Base-by-base conservation (phyloP, 148 eudicot genomes). In the Vaccinium vitisidaea region DNA sequence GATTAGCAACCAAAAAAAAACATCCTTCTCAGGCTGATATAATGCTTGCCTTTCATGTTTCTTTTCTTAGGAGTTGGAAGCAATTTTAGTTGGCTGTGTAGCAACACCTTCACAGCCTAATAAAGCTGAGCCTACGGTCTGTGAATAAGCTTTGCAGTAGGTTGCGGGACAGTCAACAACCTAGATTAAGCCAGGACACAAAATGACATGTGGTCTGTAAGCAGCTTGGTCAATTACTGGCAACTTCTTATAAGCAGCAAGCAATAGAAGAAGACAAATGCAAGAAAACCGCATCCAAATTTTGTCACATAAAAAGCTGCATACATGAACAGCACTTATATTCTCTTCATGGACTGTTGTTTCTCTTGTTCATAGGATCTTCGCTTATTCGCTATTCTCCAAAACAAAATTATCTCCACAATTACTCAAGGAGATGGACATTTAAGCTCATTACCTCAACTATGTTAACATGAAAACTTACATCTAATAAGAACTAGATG, bases 1-100 rank as follows among this genome's bases (percentile, higher is more conserved):
- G 46, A 43, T 43, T 43, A 43, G 46, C 46, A 43, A 0, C 46
- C 5, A 43, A 4, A 4, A 5, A 43, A 43, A 19, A 48, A 13
- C 79, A 75, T 46, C n/a, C 79, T 76, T 76, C n/a, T 10, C 32
- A 76, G 79, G 79, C 5, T 43, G 14, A 76, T 11, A 76, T 11
- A 48, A 43, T 76, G 79, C 9, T 48, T 48, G 52, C 27, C 27
- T 43, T 49, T 73, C 49, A 73, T 73, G 48, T 32, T 16, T 73
- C 21, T 73, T 39, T 7, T 73, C 77, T 73, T 16, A 2, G 2
- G 10, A 15, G 48, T 14, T 6, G 15, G 77, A 30, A 19, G 8
- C 16, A 73, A 5, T 36, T 73, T 16, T 39, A 73, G 46, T 39
- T 36, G 16, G 77, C 77, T 14, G 77, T 73, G 49, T 6, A 75